A percentile compares a stretch with the other conserved stretches of the same genome.
Evolutionary conservation across 2,329 filamentous ascomycete genomes (phyloP).

Genomic region (Fusarium sp.): DNA sequence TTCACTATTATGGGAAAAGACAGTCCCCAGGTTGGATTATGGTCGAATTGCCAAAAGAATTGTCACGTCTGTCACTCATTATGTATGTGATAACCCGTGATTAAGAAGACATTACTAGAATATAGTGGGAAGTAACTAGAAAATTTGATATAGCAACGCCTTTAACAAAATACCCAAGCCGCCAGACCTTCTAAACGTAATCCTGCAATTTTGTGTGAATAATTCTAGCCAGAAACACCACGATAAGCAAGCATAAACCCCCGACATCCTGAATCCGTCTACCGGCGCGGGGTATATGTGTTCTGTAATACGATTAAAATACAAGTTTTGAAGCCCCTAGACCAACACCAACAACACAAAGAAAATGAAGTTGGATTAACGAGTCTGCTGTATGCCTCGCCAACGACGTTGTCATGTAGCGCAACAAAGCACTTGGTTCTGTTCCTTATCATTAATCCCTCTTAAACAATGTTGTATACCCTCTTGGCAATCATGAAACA

Average conservation of each 20-base stretch:
- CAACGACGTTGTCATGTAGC: not conserved
- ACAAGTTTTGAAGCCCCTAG: not conserved
- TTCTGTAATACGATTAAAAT: conserved; percentile 10
- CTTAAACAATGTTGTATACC: conserved; percentile 79
- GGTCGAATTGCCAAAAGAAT: no score
- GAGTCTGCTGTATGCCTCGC: conserved; percentile 24
- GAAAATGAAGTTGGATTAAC: conserved; percentile 1
- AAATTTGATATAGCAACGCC: no score
- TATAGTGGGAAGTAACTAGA: no score
- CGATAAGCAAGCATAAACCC: not conserved
- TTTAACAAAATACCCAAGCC: not conserved
- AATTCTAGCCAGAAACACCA: conserved; percentile 4
- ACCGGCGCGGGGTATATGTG: conserved; percentile 11
- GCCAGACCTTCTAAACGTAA: not conserved
- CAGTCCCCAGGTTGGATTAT: not conserved
- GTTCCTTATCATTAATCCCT: not conserved
- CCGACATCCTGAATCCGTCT: conserved; percentile 13
- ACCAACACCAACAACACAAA: conserved; percentile 8
- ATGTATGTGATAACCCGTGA: no score
- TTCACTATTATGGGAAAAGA: conserved; percentile 4
- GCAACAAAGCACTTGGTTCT: conserved; percentile 6
- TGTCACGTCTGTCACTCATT: no score
- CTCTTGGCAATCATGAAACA: conserved; percentile 87
- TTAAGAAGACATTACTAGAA: no score
- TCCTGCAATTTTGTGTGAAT: conserved; percentile 17